Evolutionary conservation across 805 yeast genomes (phyloP).

Genomic region (Yarrowia divulgata): DNA sequence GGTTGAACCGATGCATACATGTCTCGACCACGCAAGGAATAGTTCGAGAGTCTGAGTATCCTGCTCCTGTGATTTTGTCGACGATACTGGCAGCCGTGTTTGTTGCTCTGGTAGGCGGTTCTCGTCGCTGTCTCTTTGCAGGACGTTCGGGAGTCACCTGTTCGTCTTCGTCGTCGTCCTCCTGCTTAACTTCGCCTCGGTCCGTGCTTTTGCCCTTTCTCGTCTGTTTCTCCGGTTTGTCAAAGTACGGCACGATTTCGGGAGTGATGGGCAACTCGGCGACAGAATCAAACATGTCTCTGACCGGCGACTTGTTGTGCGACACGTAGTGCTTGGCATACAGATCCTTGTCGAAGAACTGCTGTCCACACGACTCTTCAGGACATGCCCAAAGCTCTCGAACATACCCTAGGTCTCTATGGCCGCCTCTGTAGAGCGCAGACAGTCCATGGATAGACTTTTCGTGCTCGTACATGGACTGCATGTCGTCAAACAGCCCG

Average conservation of each 20-base stretch:
- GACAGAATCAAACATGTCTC: conserved; percentile 53
- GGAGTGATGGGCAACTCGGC: conserved; percentile 63
- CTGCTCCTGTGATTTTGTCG: conserved; percentile 51
- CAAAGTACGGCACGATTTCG: conserved; percentile 53
- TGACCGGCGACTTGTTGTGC: neutral
- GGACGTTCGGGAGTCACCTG: neutral
- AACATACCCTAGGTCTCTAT: neutral
- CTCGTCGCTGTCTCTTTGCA: neutral
- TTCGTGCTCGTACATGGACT: conserved; percentile 28
- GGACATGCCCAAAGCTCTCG: conserved; percentile 19
- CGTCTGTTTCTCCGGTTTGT: conserved; percentile 4
- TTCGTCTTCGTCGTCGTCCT: neutral
- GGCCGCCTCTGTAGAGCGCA: neutral
- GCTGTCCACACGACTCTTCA: conserved; percentile 1
- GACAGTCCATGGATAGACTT: conserved; percentile 8
- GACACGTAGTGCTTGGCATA: conserved; percentile 51
- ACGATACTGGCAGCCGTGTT: conserved; percentile 47
- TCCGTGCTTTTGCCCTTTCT: neutral
- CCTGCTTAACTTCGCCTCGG: neutral
- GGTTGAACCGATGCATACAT: conserved; percentile 50
- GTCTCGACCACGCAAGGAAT: conserved; percentile 48
- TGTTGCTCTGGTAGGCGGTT: conserved; percentile 40
- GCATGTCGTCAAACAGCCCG: neutral
- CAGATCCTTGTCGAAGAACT: neutral
- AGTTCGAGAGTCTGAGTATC: conserved; percentile 48